Conservation (phyloP, 768 basidiomycete species). For the Suillus variegatus region DNA sequence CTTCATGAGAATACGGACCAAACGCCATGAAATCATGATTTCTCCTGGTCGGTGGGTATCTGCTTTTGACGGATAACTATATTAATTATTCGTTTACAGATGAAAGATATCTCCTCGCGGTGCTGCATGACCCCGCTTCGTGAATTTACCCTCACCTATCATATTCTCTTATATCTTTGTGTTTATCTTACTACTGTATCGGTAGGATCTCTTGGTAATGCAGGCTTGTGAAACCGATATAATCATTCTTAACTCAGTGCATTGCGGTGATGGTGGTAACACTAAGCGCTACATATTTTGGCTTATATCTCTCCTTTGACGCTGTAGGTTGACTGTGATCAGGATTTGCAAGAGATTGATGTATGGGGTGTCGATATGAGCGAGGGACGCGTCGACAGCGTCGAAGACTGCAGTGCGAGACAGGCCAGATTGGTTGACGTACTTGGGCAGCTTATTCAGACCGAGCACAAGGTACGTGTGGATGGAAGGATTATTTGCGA, state of each 20-base stretch:
- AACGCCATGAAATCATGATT: constrained; percentile 91
- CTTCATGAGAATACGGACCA: constrained; percentile 90
- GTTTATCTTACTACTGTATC: neutral
- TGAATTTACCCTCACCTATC: constrained; percentile 19
- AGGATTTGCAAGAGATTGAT: constrained; percentile 46
- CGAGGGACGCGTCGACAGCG: constrained; percentile 36
- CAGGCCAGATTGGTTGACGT: constrained; percentile 35
- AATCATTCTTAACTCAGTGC: neutral
- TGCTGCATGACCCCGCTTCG: constrained; percentile 75
- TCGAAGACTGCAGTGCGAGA: constrained; percentile 40
- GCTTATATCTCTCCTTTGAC: neutral
- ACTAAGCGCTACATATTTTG: neutral
- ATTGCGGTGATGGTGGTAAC: neutral
- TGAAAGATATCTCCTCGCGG: constrained; percentile 77
- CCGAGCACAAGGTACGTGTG: neutral
- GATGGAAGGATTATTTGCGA: constrained; percentile 11
- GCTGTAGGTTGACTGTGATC: neutral
- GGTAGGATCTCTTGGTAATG: constrained; percentile 3
- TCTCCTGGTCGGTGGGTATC: constrained; percentile 69
- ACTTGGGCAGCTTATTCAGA: constrained; percentile 15
- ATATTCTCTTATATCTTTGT: neutral
- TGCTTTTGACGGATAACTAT: neutral
- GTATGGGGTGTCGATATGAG: constrained; percentile 37
- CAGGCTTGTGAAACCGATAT: neutral
- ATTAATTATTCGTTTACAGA: constrained; percentile 43